Percentiles rank a stretch among this genome's conserved stretches.
These are phyloP conservation scores for Pyrenophora teres DNA, from an alignment of 2,329 filamentous ascomycete species.

Conservation along the genomic window DNA sequence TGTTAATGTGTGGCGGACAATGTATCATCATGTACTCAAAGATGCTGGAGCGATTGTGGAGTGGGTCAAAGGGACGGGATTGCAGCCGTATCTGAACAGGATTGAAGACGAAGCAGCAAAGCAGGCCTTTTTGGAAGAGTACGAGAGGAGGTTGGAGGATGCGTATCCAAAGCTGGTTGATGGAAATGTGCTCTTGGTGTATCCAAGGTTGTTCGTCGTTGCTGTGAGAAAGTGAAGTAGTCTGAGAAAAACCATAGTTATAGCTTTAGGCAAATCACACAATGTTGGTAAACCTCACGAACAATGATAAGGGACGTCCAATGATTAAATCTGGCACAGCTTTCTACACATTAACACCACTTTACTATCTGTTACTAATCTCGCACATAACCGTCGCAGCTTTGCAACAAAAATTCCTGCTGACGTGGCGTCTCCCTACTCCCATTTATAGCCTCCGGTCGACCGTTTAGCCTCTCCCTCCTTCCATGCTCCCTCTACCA, in stretches of 20 bases:
- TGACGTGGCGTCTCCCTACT: neutral
- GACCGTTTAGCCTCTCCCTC: neutral
- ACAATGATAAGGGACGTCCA: too few relatives aligned
- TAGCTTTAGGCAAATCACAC: too few relatives aligned
- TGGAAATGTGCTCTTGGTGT: slow-evolving; percentile 61
- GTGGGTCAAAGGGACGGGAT: slow-evolving; percentile 63
- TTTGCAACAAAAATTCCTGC: neutral
- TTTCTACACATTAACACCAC: too few relatives aligned
- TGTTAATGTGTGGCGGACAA: slow-evolving; percentile 61
- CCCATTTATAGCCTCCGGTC: too few relatives aligned
- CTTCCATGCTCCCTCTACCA: neutral
- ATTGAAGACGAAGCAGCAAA: slow-evolving; percentile 49
- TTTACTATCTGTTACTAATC: too few relatives aligned
- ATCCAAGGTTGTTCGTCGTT: slow-evolving; percentile 62
- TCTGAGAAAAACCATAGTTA: too few relatives aligned
- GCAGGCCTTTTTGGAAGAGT: slow-evolving; percentile 54
- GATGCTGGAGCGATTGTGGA: slow-evolving; percentile 59
- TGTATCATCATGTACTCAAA: slow-evolving; percentile 59
- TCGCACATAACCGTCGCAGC: too few relatives aligned
- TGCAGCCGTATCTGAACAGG: slow-evolving; percentile 60
- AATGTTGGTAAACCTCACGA: too few relatives aligned
- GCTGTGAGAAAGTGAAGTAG: slow-evolving; percentile 32
- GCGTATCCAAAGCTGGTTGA: slow-evolving; percentile 55
- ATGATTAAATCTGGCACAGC: too few relatives aligned
- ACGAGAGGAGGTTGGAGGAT: slow-evolving; percentile 52